phyloP scores from a whole-genome alignment of 371 early-diverging fungal genomes.

The Lichtheimia corymbifera region DNA sequence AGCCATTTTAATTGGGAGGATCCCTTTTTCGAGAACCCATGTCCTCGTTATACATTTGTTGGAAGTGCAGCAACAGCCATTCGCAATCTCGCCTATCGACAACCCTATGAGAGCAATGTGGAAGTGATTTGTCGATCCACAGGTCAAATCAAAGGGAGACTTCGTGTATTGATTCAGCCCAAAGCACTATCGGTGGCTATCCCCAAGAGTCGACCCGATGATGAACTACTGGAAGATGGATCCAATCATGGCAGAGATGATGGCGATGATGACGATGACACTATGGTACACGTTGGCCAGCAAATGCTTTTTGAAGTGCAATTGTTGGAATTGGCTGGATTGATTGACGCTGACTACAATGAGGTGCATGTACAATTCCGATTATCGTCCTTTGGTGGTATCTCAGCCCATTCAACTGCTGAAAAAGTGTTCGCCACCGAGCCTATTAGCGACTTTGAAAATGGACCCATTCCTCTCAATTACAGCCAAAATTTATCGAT shows the following conservation, averaged over 20 bases:
- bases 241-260: not conserved
- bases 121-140: slow-evolving; percentile 64
- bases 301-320: slow-evolving; percentile 75
- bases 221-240: slow-evolving; percentile 4
- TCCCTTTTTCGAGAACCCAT: slow-evolving; percentile 67
- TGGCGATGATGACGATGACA: slow-evolving; percentile 4
- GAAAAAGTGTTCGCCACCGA: slow-evolving; percentile 66
- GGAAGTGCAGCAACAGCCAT: slow-evolving; percentile 64
- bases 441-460: slow-evolving; percentile 54
- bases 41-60: slow-evolving; percentile 68
- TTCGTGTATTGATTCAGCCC: slow-evolving; percentile 51
- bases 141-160: slow-evolving; percentile 52
- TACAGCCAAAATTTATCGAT: slow-evolving; percentile 66
- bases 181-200: slow-evolving; percentile 42
- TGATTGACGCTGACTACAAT: slow-evolving; percentile 66
- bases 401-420: slow-evolving; percentile 25
- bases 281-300: slow-evolving; percentile 45
- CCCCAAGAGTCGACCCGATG: slow-evolving; percentile 5
- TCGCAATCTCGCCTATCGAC: slow-evolving; percentile 50
- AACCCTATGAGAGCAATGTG: slow-evolving; percentile 53
- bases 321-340: slow-evolving; percentile 64
- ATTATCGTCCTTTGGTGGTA: slow-evolving; percentile 62
- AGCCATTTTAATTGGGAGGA: slow-evolving; percentile 74
- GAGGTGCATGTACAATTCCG: slow-evolving; percentile 83
- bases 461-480: slow-evolving; percentile 50